phyloP scores from a whole-genome alignment of 2,329 filamentous ascomycete species.

The Trichophyton schoenleinii region DNA sequence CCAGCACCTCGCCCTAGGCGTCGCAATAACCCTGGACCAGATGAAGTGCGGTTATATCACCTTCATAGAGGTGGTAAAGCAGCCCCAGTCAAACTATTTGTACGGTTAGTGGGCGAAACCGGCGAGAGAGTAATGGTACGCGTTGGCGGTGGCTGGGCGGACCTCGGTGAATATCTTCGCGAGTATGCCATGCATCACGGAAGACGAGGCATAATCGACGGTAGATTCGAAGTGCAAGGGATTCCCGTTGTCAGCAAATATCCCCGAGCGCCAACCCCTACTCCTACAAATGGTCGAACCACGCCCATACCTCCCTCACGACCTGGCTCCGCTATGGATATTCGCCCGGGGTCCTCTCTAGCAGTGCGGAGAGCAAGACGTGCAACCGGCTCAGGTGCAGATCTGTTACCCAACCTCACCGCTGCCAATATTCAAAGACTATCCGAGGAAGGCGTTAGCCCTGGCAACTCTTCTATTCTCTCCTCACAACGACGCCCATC shows the following conservation, averaged over 20 bases:
- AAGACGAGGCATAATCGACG: constrained; percentile 49
- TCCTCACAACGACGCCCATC: constrained; percentile 25
- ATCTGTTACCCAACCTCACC: constrained; percentile 19
- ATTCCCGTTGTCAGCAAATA: constrained; percentile 14
- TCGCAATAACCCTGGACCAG: constrained; percentile 20
- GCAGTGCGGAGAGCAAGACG: constrained; percentile 28
- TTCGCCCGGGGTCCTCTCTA: constrained; percentile 28
- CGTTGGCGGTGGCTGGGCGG: constrained; percentile 95
- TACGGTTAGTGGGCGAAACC: constrained; percentile 78
- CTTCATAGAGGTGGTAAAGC: constrained; percentile 72
- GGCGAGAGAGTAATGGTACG: constrained; percentile 95
- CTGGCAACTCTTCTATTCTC: constrained; percentile 20
- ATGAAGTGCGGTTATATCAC: constrained; percentile 72
- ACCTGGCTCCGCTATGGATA: constrained; percentile 26
- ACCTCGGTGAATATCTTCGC: constrained; percentile 84
- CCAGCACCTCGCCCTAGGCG: constrained; percentile 37
- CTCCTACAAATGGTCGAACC: constrained; percentile 18
- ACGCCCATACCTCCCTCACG: constrained; percentile 22
- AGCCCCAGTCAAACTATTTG: constrained; percentile 85
- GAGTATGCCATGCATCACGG: constrained; percentile 90
- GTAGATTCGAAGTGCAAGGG: constrained; percentile 45
- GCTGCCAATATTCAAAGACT: constrained; percentile 20
- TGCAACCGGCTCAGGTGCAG: constrained; percentile 24
- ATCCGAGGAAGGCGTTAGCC: constrained; percentile 14
- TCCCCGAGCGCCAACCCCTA: constrained; percentile 7